Base-by-base conservation (phyloP, 305 asterid species). In the Striga hermonthica region DNA sequence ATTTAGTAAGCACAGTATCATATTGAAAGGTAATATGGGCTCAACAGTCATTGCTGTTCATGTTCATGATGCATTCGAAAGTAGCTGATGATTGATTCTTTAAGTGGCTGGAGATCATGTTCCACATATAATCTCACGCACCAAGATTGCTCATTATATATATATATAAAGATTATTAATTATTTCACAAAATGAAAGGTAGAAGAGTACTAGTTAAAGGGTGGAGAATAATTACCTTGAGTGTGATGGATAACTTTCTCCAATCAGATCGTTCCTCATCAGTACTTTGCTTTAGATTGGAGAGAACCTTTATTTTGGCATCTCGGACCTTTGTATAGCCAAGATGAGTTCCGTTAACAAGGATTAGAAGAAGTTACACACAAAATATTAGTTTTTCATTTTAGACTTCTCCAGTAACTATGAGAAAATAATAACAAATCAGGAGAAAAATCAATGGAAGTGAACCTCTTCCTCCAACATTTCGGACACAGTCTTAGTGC, bases 401-500 rank as follows among this genome's bases (percentile, higher is more conserved):
- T 43, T 34, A 38, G 56, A 43, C 56, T 5, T 15, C 22, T 39
- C 58, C 74, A 41, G 48, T 73, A 61, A 53, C 59, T 16, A 74
- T 38, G 47, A 65, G 31, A 22, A 22, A 22, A 22, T 22, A 22
- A 22, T 22, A 22, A 22, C 1, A 22, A 22, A 22, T 22, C 31
- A 0, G 2, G 31, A 22, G 31, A 22, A 22, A 49, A 53, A 53
- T 4, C 34, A 73, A 68, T 55, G 67, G 47, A 35, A 39, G 65
- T n/a, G 7, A 81, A 90, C 99, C 99, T 90, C 95, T 74, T 86
- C 97, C 70, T 88, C 86, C 71, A 90, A 62, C 66, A 83, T 83
- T 79, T 93, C 99, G 4, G 75, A 70, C 61, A 90, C 81, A 44
- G 84, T 86, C 84, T 81, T 90, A 76, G 79, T 68, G 74, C 84